A percentile compares a stretch with the other conserved stretches of the same genome.
These are phyloP conservation scores for Tetrapisispora phaffii DNA, from an alignment of 805 yeast genomes.

Conservation along the genomic window DNA sequence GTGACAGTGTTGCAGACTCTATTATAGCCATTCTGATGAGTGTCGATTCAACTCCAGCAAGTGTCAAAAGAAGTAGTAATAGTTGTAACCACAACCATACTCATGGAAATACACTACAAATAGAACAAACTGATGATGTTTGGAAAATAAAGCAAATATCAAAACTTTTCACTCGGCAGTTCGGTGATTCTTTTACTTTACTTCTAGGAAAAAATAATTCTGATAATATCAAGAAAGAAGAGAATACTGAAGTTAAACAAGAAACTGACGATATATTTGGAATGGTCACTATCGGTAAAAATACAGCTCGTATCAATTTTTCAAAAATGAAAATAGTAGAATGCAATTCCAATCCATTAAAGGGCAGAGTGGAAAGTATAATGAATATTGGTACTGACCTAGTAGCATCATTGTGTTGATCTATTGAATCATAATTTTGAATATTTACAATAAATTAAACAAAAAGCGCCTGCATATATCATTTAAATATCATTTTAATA, in stretches of 20 bases:
- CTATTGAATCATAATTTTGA: no score
- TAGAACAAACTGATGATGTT: slow-evolving; percentile 10
- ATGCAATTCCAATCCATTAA: slow-evolving; percentile 65
- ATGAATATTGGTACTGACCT: slow-evolving; percentile 66
- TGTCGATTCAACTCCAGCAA: slow-evolving; percentile 90
- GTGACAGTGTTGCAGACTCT: slow-evolving; percentile 91
- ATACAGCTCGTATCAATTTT: slow-evolving; percentile 61
- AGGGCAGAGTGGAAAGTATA: slow-evolving; percentile 74
- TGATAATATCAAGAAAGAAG: neutral
- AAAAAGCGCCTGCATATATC: no score
- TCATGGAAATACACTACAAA: slow-evolving; percentile 13
- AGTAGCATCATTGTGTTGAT: slow-evolving; percentile 70
- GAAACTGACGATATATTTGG: slow-evolving; percentile 32
- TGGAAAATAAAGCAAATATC: slow-evolving; percentile 46
- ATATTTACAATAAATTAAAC: no score
- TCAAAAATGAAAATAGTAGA: slow-evolving; percentile 50
- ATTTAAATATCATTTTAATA: no score
- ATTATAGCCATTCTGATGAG: slow-evolving; percentile 82
- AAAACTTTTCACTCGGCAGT: slow-evolving; percentile 67
- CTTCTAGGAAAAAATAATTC: slow-evolving; percentile 13
- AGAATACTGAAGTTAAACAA: neutral
- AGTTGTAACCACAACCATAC: slow-evolving; percentile 38
- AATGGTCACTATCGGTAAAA: slow-evolving; percentile 68
- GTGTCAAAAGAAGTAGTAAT: slow-evolving; percentile 75
- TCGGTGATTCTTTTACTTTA: slow-evolving; percentile 61